phyloP scores from a whole-genome alignment of 192 early-diverging fungal species.

The Piromyces sp. region DNA sequence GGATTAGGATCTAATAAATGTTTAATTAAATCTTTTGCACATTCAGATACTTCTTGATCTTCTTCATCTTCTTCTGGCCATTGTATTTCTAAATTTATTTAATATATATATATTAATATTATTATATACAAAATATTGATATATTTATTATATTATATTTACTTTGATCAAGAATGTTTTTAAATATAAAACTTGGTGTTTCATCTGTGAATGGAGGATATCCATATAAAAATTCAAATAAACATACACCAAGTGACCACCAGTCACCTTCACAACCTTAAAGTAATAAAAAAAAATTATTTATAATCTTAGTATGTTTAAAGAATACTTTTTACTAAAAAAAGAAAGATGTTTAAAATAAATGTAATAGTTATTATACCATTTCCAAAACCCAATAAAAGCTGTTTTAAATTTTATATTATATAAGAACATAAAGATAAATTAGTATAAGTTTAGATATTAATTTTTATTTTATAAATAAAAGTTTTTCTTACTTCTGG shows the following conservation, averaged over 20 bases:
- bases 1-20: conserved; percentile 60
- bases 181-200: conserved; percentile 65
- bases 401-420: too few species aligned
- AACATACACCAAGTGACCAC: conserved; percentile 85
- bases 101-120: too few species aligned
- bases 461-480: too few species aligned
- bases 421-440: too few species aligned
- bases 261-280: conserved; percentile 68
- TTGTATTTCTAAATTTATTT: conserved; percentile 25
- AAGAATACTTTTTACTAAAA: too few species aligned
- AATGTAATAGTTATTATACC: too few species aligned
- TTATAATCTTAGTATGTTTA: too few species aligned
- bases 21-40: conserved; percentile 54
- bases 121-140: not conserved
- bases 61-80: conserved; percentile 34
- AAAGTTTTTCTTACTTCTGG: conserved; percentile 89
- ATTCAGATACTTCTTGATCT: conserved; percentile 25
- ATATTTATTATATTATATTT: not conserved
- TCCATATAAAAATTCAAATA: conserved; percentile 78
- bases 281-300: too few species aligned
- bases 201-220: conserved; percentile 85
- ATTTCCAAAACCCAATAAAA: not conserved
- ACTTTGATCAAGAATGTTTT: conserved; percentile 63
- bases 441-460: too few species aligned
- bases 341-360: too few species aligned